Conservation (phyloP, 352 stramenopile genomes). For the Peronospora tabacina region DNA sequence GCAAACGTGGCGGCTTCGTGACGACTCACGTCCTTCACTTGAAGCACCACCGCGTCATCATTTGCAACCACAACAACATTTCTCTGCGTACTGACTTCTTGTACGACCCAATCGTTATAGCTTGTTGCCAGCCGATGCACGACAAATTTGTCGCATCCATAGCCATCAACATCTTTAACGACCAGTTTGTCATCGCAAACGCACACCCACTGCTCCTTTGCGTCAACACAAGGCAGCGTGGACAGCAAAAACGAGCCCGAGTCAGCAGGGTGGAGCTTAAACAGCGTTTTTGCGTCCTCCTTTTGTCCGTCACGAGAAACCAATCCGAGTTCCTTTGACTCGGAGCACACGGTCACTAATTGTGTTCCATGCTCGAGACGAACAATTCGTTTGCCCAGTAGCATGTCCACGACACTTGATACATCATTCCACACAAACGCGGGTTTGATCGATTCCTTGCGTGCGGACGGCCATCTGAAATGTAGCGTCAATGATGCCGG, state of each 20-base stretch:
- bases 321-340: slow-evolving; percentile 1
- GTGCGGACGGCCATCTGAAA: slow-evolving; percentile 6
- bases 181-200: background rate
- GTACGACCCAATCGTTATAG: too few species aligned
- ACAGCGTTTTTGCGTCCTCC: background rate
- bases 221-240: background rate
- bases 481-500: background rate
- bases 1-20: too few species aligned
- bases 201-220: background rate
- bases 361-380: slow-evolving; percentile 4
- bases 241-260: background rate
- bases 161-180: background rate
- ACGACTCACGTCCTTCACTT: too few species aligned
- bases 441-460: slow-evolving; percentile 1
- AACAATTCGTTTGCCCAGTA: slow-evolving; percentile 3
- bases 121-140: too few species aligned
- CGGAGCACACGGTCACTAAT: background rate
- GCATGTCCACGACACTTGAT: slow-evolving; percentile 5
- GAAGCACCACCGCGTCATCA: too few species aligned
- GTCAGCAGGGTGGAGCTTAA: background rate
- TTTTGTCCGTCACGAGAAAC: background rate
- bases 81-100: too few species aligned
- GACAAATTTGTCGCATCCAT: background rate
- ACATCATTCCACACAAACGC: background rate
- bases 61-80: too few species aligned